Percentiles rank a stretch among this genome's conserved stretches.
phyloP scores from a whole-genome alignment of 2,329 filamentous ascomycete species.

The Microcyclospora pomicola region DNA sequence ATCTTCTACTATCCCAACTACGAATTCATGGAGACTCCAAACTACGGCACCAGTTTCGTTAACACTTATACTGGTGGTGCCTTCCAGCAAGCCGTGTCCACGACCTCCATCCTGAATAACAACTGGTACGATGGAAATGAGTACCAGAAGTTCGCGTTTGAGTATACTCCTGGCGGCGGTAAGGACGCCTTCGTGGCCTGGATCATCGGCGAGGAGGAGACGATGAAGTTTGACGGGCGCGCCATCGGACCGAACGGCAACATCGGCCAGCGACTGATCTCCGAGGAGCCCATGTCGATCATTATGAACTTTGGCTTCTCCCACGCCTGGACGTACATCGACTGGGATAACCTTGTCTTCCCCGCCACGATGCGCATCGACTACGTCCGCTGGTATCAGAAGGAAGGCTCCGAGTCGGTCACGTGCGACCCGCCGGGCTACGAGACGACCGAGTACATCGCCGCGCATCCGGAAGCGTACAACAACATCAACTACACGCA shows the following conservation, averaged over 20 bases:
- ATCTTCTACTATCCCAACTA: conserved; percentile 39
- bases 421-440: conserved; percentile 43
- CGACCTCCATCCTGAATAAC: conserved; percentile 40
- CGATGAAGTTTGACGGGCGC: conserved; percentile 38
- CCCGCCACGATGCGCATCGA: conserved; percentile 41
- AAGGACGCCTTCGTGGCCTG: conserved; percentile 36
- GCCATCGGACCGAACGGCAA: conserved; percentile 42
- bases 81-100: conserved; percentile 43
- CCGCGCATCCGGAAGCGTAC: conserved; percentile 34
- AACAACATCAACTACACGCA: conserved; percentile 39
- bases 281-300: conserved; percentile 41
- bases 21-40: conserved; percentile 37
- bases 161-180: conserved; percentile 37
- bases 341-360: conserved; percentile 32
- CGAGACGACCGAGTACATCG: conserved; percentile 39
- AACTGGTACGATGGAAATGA: conserved; percentile 40
- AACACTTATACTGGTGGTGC: conserved; percentile 42
- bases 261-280: conserved; percentile 33
- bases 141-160: conserved; percentile 44
- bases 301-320: conserved; percentile 41
- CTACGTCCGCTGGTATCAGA: conserved; percentile 43
- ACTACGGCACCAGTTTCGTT: conserved; percentile 33
- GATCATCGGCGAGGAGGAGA: conserved; percentile 38
- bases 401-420: conserved; percentile 31
- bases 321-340: conserved; percentile 35